These are phyloP conservation scores for Tagetes erecta DNA, from an alignment of 129 eudicot genomes.

Conservation along the genomic window DNA sequence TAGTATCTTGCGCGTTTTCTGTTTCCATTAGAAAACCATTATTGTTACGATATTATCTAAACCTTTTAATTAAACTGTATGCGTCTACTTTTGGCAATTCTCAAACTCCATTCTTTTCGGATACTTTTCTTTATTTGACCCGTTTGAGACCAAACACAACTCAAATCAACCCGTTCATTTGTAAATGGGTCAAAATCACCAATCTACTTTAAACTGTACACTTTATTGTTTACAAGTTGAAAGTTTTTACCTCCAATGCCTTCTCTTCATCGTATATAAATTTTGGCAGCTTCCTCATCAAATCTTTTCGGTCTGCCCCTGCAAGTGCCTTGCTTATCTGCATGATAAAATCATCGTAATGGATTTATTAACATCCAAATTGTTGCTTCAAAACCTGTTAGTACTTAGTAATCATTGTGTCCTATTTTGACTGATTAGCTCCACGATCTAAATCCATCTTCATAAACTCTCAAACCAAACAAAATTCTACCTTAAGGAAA, in stretches of 20 bases:
- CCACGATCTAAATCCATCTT: not conserved
- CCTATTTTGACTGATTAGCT: not conserved
- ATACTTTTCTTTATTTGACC: not conserved
- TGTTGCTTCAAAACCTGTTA: not conserved
- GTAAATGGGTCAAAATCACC: not conserved
- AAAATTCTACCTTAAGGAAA: not conserved
- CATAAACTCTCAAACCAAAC: not conserved
- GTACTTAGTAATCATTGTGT: not conserved
- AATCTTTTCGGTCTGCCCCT: constrained; percentile 64
- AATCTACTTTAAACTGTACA: not conserved
- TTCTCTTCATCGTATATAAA: constrained; percentile 79
- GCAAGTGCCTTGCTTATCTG: constrained; percentile 72
- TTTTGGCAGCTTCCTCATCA: constrained; percentile 70
- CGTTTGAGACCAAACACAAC: not conserved
- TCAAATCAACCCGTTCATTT: not conserved
- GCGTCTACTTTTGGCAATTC: not conserved
- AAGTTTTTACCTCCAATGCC: constrained; percentile 61
- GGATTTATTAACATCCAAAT: not conserved
- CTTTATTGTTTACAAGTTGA: not conserved
- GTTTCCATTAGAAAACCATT: constrained; percentile 15
- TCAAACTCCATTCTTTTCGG: not conserved
- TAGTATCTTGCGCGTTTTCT: constrained; percentile 65
- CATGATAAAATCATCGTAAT: constrained; percentile 6
- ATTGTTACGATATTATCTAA: not conserved
- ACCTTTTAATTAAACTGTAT: not conserved